Base-by-base conservation (phyloP, 108 stramenopile genomes). In the Nitzschia putrida region DNA sequence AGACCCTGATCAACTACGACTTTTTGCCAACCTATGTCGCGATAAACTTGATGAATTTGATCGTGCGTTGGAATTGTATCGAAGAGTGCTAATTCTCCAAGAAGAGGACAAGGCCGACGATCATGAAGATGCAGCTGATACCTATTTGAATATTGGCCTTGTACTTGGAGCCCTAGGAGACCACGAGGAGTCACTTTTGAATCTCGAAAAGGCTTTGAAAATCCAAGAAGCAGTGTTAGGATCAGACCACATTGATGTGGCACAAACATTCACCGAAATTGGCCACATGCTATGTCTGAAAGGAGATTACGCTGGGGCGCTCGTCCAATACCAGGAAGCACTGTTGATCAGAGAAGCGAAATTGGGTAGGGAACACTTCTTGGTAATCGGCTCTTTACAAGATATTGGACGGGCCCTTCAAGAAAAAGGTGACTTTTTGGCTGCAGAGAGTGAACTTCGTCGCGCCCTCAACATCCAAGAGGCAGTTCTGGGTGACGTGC, bases 271-370 rank as follows among this genome's bases (percentile, higher is more conserved):
- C 9, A 41, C 61, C 18, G 70, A 81, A 24, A 75, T 81, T 20
- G 80, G 73, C 16, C 69, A 64, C 12, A 64, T 76, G 66, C 73
- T 76, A 13, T 49, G 41, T 14, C 53, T 68, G 26, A 66, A 66
- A 18, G 80, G 74, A 21, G 74, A 81, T 52, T 81, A 58, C 58
- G 59, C 60, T 5, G 69, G 61, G 10, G 80, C 80, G 6, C 45
- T 75, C 14, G 39, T 54, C 9, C 41, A 70, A 26, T 76, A 71
- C 43, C 55, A 57, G 22, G 26, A 74, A 21, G 56, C 79, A 3
- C 25, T 71, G 18, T 7, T 47, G 37, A 74, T 80, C 29, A 64
- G 73, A 44, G 73, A 80, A 58, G 50, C 29, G n/a, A 44, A 52
- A 25, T 50, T 76, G 53, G 80, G 80, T 9, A 50, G 65, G 0